Base-by-base conservation (phyloP, 2,329 filamentous ascomycete genomes). In the Clonostachys solani region DNA sequence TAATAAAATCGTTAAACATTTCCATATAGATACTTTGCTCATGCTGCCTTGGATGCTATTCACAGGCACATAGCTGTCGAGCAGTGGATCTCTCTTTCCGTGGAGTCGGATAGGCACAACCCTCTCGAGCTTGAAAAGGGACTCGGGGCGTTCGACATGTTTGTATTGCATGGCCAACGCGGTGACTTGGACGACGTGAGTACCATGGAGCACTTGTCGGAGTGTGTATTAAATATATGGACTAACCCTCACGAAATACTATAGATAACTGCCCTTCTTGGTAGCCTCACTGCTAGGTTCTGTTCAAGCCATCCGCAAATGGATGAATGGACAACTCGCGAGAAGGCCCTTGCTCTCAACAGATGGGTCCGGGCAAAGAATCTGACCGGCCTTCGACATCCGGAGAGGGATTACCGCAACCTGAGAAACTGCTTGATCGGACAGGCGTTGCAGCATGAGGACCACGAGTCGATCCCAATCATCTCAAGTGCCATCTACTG, bases 401-500 rank as follows among this genome's bases (percentile, higher is more conserved):
- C 74, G 5, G 79, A 82, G 8, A 62, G 72, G 40, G 81, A 86
- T 47, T 96, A 94, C 61, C 83, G 89, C 55, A 84, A 86, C 49
- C 68, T 97, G 49, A 82, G 88, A 51, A 95, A 97, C 65, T 95
- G 89, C 56, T 88, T 96, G 56, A 83, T 99, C 47, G 90, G 90
- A 10, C 75, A 95, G 51, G 89, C 88, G 5, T 72, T 97, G 40
- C 83, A 81, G 35, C 83, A 87, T 44, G 69, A 79, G 7, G 76
- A 79, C 0, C 90, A 95, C 58, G 84, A 88, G 29, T 92, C 91
- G 2, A 75, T 96, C 9, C 94, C 92, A 2, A 76, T 96, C 44
- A 86, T 96, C 51, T 94, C 90, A 2, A 86, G 86, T 47, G 86
- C 86, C 50, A 95, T 97, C 52, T 99, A 86, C 66, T 94, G 87